These are phyloP conservation scores for Epithemia pelagica DNA, from an alignment of 108 stramenopile genomes.

Conservation along the genomic window DNA sequence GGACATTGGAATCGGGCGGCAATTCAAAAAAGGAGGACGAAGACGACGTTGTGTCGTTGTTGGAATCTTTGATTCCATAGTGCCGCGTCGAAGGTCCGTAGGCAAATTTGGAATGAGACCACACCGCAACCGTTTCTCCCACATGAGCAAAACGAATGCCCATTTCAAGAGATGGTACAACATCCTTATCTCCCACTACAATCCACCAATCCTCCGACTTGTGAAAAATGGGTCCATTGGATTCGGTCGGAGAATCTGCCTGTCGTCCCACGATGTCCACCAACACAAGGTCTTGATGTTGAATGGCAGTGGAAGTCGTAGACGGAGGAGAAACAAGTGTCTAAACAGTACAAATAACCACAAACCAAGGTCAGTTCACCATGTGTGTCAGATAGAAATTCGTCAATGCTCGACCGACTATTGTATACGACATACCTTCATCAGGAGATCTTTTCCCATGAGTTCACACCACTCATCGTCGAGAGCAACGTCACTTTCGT, in stretches of 20 bases:
- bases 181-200: conserved; percentile 43
- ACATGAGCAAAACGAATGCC: conserved; percentile 42
- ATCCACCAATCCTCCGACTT: conserved; percentile 30
- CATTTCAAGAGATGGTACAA: conserved; percentile 48
- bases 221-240: conserved; percentile 17
- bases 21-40: conserved; percentile 9
- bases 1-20: conserved; percentile 38
- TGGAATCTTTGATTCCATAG: not conserved
- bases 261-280: conserved; percentile 33
- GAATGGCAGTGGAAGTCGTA: not conserved
- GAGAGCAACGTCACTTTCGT: too few relatives aligned
- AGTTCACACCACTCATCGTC: conserved; percentile 28
- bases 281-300: conserved; percentile 38
- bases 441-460: conserved; percentile 43
- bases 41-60: not conserved
- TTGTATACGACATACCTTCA: conserved; percentile 57
- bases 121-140: conserved; percentile 35
- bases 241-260: conserved; percentile 12
- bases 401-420: too few relatives aligned
- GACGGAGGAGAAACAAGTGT: not conserved
- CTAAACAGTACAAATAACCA: not conserved
- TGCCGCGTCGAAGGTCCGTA: conserved; percentile 23
- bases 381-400: not conserved
- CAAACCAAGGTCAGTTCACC: not conserved
- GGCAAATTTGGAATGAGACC: conserved; percentile 52